Percentiles rank a stretch among this genome's conserved stretches.
These are phyloP conservation scores for Pseudogymnoascus sp. DNA, from an alignment of 2,329 filamentous ascomycete species.

Conservation along the genomic window DNA sequence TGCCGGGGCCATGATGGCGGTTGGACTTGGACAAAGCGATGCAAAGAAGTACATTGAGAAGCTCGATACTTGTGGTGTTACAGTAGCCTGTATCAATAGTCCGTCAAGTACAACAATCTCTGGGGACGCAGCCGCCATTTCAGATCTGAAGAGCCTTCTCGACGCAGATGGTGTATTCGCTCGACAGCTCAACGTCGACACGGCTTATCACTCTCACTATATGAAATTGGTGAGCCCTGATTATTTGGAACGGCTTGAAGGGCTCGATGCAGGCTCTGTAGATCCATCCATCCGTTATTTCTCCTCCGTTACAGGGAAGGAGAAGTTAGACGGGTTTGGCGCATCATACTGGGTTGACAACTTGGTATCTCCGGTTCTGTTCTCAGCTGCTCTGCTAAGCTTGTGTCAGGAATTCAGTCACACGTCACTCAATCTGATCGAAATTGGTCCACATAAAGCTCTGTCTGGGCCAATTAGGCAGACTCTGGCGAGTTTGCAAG, in stretches of 20 bases:
- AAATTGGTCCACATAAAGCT: conserved; percentile 30
- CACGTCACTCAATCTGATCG: neutral
- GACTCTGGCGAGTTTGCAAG: conserved; percentile 10
- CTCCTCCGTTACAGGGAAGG: neutral
- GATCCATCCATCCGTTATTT: neutral
- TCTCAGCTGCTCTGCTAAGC: neutral
- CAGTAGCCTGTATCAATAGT: conserved; percentile 29
- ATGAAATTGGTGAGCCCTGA: conserved; percentile 20
- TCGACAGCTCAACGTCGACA: conserved; percentile 18
- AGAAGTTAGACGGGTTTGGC: neutral
- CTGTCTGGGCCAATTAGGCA: conserved; percentile 30
- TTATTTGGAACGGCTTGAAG: neutral
- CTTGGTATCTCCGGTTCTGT: conserved; percentile 34
- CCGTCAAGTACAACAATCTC: conserved; percentile 23
- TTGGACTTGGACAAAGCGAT: conserved; percentile 26
- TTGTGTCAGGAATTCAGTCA: neutral
- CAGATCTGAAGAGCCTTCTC: conserved; percentile 14
- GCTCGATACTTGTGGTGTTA: conserved; percentile 12
- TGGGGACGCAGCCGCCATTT: conserved; percentile 15
- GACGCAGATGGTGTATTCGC: conserved; percentile 16
- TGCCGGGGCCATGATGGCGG: conserved; percentile 47
- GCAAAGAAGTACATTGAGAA: neutral
- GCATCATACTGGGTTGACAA: conserved; percentile 40
- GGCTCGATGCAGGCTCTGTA: neutral
- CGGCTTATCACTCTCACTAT: conserved; percentile 28